Conservation (phyloP, 2,329 filamentous ascomycete genomes). For the Eutypella sp. region DNA sequence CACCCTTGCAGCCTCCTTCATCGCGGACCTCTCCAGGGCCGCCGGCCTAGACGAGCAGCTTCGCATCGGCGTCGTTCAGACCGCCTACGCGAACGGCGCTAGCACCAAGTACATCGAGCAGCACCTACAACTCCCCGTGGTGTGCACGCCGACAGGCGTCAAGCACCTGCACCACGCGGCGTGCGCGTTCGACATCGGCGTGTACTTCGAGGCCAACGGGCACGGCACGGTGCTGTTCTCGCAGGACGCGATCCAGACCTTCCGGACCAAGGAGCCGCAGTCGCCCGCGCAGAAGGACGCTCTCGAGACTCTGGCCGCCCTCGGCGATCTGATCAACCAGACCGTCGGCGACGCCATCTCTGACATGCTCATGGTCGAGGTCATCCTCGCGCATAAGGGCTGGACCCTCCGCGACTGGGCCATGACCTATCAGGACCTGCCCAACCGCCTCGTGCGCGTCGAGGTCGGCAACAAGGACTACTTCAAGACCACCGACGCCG, state of each 20-base stretch:
- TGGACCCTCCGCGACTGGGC: conserved; percentile 92
- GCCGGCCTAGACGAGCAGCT: conserved; percentile 75
- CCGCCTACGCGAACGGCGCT: conserved; percentile 94
- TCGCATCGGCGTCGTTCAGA: conserved; percentile 92
- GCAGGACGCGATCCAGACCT: conserved; percentile 70
- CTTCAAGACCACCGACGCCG: conserved; percentile 87
- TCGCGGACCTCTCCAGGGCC: conserved; percentile 78
- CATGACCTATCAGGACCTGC: conserved; percentile 86
- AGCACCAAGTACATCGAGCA: conserved; percentile 90
- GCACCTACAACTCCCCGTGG: conserved; percentile 79
- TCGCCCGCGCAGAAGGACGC: conserved; percentile 89
- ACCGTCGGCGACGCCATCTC: conserved; percentile 94
- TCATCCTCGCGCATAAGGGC: conserved; percentile 89
- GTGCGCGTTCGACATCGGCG: conserved; percentile 86
- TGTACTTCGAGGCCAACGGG: conserved; percentile 98
- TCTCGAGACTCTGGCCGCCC: conserved; percentile 75
- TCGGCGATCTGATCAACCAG: conserved; percentile 94
- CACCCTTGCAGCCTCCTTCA: conserved; percentile 87
- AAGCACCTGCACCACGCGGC: conserved; percentile 98
- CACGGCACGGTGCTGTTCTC: conserved; percentile 97
- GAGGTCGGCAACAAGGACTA: conserved; percentile 82
- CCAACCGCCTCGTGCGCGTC: conserved; percentile 90
- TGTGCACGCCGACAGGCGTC: conserved; percentile 91
- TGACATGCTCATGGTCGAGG: conserved; percentile 92
- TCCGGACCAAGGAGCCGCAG: conserved; percentile 75